phyloP scores from a whole-genome alignment of 2,329 filamentous ascomycete genomes.

The Geosmithia flava region DNA sequence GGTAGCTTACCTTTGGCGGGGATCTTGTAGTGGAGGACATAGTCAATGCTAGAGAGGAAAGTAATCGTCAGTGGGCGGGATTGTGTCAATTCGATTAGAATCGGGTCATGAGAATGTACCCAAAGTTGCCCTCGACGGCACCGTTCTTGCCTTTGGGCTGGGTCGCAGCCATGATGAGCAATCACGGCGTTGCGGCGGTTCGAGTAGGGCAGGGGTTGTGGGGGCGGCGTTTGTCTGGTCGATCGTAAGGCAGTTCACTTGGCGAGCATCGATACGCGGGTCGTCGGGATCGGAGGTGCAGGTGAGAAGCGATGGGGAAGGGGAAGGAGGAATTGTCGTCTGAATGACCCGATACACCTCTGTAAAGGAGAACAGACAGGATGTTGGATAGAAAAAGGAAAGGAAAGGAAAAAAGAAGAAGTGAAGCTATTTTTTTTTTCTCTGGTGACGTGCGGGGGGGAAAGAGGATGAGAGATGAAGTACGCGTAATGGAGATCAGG shows the following conservation, averaged over 20 bases:
- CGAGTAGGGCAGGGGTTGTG: neutral
- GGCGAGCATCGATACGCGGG: too few species aligned
- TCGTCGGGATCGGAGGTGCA: neutral
- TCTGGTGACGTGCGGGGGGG: too few species aligned
- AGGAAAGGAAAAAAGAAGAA: too few species aligned
- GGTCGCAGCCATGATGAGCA: constrained; percentile 17
- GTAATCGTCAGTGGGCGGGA: constrained; percentile 3
- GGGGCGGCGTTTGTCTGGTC: neutral
- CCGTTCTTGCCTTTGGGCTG: constrained; percentile 14
- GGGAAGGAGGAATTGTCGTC: too few species aligned
- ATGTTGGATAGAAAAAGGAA: too few species aligned
- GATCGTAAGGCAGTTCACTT: neutral
- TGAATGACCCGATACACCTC: neutral
- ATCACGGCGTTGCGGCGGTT: neutral
- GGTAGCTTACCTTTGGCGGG: constrained; percentile 44
- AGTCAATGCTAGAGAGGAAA: constrained; percentile 60
- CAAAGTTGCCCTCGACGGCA: constrained; percentile 23
- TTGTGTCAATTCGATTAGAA: neutral
- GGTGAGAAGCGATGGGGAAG: neutral
- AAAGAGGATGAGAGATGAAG: too few species aligned
- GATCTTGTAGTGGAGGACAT: constrained; percentile 72
- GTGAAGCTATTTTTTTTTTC: too few species aligned
- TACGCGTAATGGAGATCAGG: too few species aligned
- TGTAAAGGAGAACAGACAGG: neutral
- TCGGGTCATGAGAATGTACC: constrained; percentile 15